Evolutionary conservation across 148 eudicot species (phyloP), one percentile per base, ranked within the genome.

Genomic region (Cornus florida): DNA sequence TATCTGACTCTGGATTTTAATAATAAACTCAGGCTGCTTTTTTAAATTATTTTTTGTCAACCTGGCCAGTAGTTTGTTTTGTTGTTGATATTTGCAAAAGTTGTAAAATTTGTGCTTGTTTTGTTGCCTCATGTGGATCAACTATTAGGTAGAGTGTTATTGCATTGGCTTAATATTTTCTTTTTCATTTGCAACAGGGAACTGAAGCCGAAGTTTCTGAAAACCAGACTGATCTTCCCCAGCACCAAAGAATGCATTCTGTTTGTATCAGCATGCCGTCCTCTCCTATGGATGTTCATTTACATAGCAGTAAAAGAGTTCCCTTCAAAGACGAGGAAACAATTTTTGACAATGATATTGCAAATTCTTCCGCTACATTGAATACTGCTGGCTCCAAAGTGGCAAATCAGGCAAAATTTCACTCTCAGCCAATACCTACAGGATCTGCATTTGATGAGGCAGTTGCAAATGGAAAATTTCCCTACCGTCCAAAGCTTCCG

Each of bases 251-350:
- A 72, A 78, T 48, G 56, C 86, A 87, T 16, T 79, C 90, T 11
- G 78, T 87, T 69, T 90, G 97, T 19, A 85, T 89, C 12, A 95
- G 98, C 84, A 84, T 95, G 95, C 95, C 95, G 53, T 82, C 90
- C 8, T 87, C 95, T 69, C 95, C 98, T 0, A 20, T 80, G 64
- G 86, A 80, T 62, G 80, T 67, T 17, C 80, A 84, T 48, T 14
- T 50, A 33, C 86, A 81, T 33, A 80, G 78, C 56, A 72, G 80
- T 0, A 83, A 84, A 78, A 86, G 70, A 83, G 93, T 87, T 66
- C 13, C 75, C 74, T 88, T 89, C 78, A 68, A 62, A 71, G 89
- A 88, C 24, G 73, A 76, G 71, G 86, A 68, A 6, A 71, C 69
- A 31, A 57, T 65, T 67, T 48, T 76, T 20, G 32, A 35, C 69